A percentile compares a stretch with the other conserved stretches of the same genome.
Conservation (phyloP, 768 basidiomycete species). For the Serendipita vermifera region DNA sequence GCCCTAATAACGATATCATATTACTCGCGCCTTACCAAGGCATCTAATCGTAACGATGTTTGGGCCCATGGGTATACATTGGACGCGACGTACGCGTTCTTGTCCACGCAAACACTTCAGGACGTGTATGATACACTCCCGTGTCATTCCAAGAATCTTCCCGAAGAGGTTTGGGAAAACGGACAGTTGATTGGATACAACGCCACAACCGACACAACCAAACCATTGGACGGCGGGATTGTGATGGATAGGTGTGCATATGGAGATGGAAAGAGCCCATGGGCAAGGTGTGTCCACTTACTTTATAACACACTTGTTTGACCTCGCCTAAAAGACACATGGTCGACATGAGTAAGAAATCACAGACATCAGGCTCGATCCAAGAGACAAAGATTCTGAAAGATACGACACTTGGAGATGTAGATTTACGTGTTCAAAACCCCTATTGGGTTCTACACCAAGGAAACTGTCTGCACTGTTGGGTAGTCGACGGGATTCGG, state of each 20-base stretch:
- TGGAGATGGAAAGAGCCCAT: too few relatives aligned
- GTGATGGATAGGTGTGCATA: too few relatives aligned
- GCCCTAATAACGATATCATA: conserved; percentile 1
- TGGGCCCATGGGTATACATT: background rate
- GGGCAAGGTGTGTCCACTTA: too few relatives aligned
- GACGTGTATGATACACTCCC: conserved; percentile 48
- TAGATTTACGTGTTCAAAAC: conserved; percentile 50
- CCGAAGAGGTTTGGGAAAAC: conserved; percentile 28
- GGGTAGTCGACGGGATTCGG: conserved; percentile 66
- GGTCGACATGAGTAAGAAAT: too few relatives aligned
- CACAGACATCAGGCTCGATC: background rate
- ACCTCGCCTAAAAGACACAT: too few relatives aligned
- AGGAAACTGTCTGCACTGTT: conserved; percentile 71
- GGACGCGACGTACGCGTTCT: conserved; percentile 31
- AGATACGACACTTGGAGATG: conserved; percentile 38
- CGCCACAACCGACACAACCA: too few relatives aligned
- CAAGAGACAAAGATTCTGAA: conserved; percentile 21
- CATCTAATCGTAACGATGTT: background rate
- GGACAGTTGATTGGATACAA: too few relatives aligned
- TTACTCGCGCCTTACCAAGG: background rate
- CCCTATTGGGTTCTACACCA: conserved; percentile 76
- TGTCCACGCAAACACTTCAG: conserved; percentile 59
- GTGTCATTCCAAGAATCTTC: conserved; percentile 46
- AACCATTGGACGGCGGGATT: too few relatives aligned
- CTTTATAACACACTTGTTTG: too few relatives aligned